A percentile compares a stretch with the other conserved stretches of the same genome.
phyloP scores from a whole-genome alignment of 345 rosid genomes.

The Hirschfeldia incana region DNA sequence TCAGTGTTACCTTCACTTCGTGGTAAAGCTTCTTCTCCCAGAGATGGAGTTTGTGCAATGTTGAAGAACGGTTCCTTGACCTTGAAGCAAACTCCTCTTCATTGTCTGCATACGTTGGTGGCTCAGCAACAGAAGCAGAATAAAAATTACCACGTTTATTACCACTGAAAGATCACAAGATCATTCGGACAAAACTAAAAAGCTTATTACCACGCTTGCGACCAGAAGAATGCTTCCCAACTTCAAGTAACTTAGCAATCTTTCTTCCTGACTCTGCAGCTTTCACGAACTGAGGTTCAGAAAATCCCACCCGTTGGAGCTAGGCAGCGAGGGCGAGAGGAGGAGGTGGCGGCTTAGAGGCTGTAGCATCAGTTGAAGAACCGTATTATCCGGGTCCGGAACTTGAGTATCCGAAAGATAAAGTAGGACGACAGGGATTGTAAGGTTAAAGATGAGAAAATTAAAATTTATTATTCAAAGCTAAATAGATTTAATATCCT shows the following conservation, averaged over 20 bases:
- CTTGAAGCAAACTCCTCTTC: conserved; percentile 74
- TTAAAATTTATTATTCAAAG: no score
- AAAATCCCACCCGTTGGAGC: conserved; percentile 74
- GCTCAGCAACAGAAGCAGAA: conserved; percentile 33
- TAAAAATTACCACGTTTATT: no score
- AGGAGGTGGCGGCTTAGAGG: conserved; percentile 67
- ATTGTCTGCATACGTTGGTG: conserved; percentile 48
- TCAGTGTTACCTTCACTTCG: conserved; percentile 79
- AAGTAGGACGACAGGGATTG: no score
- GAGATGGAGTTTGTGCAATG: conserved; percentile 73
- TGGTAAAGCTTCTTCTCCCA: conserved; percentile 94
- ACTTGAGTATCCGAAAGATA: conserved; percentile 37
- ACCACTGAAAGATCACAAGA: no score
- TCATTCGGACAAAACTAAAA: no score
- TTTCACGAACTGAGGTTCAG: conserved; percentile 66
- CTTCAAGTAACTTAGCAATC: no score
- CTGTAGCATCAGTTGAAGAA: conserved; percentile 37
- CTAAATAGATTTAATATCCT: no score
- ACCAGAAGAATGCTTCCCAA: no score
- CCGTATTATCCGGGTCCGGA: conserved; percentile 36
- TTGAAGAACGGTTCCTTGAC: conserved; percentile 80
- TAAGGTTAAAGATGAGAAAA: no score
- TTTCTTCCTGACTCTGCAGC: neutral
- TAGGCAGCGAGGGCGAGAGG: conserved; percentile 72
- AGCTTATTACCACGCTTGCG: no score